A percentile compares a stretch with the other conserved stretches of the same genome.
These are phyloP conservation scores for Yamadazyma siamensis DNA, from an alignment of 1,139 yeast species.

Conservation along the genomic window DNA sequence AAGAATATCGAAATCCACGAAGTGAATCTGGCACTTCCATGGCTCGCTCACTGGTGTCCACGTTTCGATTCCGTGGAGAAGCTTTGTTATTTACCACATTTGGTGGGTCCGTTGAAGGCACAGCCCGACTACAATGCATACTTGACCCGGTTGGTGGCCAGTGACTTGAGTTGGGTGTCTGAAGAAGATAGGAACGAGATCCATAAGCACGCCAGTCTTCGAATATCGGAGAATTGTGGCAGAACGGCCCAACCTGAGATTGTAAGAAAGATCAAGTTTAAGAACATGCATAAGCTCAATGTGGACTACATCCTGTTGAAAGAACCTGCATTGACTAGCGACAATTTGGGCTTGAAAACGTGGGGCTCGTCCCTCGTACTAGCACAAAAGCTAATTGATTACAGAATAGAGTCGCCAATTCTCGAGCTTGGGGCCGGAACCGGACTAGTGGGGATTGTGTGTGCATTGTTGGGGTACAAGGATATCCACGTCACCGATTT, in stretches of 20 bases:
- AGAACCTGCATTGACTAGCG: constrained; percentile 87
- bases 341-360: constrained; percentile 85
- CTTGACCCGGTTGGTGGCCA: constrained; percentile 63
- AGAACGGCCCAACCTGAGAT: constrained; percentile 80
- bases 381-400: constrained; percentile 47
- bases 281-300: constrained; percentile 21
- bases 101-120: constrained; percentile 23
- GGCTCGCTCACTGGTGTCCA: constrained; percentile 40
- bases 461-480: constrained; percentile 45
- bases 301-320: constrained; percentile 41
- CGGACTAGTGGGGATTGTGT: constrained; percentile 78
- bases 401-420: constrained; percentile 36
- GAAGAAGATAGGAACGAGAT: constrained; percentile 40
- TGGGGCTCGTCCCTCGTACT: constrained; percentile 91
- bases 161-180: constrained; percentile 50
- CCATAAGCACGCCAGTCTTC: constrained; percentile 52
- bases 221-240: constrained; percentile 84
- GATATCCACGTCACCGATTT: constrained; percentile 69
- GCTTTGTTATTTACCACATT: constrained; percentile 24
- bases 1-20: constrained; percentile 18
- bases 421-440: constrained; percentile 94
- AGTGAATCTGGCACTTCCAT: constrained; percentile 26
- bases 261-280: constrained; percentile 44
- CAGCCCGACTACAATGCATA: constrained; percentile 45
- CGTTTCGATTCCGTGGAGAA: constrained; percentile 23